These are phyloP conservation scores for Setomelanomma holmii DNA, from an alignment of 2,329 filamentous ascomycete genomes.

Conservation along the genomic window DNA sequence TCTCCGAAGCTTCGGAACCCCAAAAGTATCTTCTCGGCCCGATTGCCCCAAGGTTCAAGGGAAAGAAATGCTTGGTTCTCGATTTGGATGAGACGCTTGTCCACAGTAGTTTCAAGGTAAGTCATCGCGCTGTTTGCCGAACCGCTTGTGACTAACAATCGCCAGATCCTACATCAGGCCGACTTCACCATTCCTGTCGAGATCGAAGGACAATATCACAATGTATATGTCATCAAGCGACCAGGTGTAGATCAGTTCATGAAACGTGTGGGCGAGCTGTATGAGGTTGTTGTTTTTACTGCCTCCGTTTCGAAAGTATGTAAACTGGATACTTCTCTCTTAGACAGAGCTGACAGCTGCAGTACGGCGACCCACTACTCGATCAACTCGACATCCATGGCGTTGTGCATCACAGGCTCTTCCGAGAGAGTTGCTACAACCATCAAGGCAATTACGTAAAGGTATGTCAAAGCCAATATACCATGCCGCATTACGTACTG, in stretches of 20 bases:
- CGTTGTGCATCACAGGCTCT: constrained; percentile 93
- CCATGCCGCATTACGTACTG: background rate
- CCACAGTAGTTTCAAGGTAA: constrained; percentile 97
- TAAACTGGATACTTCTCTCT: background rate
- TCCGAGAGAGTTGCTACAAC: constrained; percentile 98
- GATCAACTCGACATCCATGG: constrained; percentile 98
- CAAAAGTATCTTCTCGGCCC: constrained; percentile 82
- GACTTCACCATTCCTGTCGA: constrained; percentile 99
- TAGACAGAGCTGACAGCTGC: constrained; percentile 18
- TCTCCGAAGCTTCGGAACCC: constrained; percentile 53
- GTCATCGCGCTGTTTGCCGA: constrained; percentile 16
- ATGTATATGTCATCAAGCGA: constrained; percentile 98
- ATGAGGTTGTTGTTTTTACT: constrained; percentile 98
- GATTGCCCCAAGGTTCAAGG: constrained; percentile 77
- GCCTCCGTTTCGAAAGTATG: constrained; percentile 94
- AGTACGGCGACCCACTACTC: constrained; percentile 95
- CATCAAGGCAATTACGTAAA: constrained; percentile 99
- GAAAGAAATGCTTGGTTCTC: constrained; percentile 91
- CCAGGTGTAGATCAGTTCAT: constrained; percentile 99
- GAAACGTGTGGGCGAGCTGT: constrained; percentile 96
- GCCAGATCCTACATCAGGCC: constrained; percentile 91
- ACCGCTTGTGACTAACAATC: constrained; percentile 16
- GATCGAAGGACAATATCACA: constrained; percentile 98
- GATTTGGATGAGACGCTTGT: constrained; percentile 97
- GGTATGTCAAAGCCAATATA: constrained; percentile 46